Evolutionary conservation across 306 rosid genomes (phyloP).

Genomic region (Trichosanthes truncata): DNA sequence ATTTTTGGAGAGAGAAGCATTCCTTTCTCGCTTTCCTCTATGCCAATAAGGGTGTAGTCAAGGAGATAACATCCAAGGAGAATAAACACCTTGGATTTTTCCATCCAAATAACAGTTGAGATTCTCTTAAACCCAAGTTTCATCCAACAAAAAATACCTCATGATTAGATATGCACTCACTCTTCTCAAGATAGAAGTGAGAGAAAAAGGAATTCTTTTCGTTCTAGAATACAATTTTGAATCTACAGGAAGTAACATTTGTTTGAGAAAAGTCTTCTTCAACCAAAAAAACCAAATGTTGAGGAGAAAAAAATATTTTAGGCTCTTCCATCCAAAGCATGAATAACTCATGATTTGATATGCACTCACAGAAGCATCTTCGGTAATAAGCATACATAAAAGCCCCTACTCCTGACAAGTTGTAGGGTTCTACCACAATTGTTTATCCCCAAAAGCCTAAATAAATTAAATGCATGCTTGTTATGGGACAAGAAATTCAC

Average conservation of each 20-base stretch:
- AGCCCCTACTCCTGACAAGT: not conserved
- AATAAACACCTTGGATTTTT: not conserved
- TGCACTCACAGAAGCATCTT: not conserved
- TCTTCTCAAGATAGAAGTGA: not conserved
- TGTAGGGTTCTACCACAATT: too few relatives aligned
- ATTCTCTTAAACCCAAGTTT: not conserved
- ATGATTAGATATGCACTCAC: not conserved
- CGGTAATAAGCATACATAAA: not conserved
- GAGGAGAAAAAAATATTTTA: not conserved
- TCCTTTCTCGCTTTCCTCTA: not conserved
- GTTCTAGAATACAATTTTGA: not conserved
- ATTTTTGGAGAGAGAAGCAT: not conserved
- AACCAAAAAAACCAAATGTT: not conserved
- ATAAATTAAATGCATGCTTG: not conserved
- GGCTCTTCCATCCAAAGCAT: not conserved
- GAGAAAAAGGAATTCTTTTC: not conserved
- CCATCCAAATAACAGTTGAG: not conserved
- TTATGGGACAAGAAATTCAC: not conserved
- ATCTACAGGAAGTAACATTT: not conserved
- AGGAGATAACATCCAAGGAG: not conserved
- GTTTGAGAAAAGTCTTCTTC: not conserved
- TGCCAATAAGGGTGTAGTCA: not conserved
- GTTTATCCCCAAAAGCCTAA: not conserved
- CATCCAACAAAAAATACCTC: not conserved
- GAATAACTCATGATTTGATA: not conserved